Conservation (phyloP, 768 basidiomycete genomes). For the Termitomyces sp. region DNA sequence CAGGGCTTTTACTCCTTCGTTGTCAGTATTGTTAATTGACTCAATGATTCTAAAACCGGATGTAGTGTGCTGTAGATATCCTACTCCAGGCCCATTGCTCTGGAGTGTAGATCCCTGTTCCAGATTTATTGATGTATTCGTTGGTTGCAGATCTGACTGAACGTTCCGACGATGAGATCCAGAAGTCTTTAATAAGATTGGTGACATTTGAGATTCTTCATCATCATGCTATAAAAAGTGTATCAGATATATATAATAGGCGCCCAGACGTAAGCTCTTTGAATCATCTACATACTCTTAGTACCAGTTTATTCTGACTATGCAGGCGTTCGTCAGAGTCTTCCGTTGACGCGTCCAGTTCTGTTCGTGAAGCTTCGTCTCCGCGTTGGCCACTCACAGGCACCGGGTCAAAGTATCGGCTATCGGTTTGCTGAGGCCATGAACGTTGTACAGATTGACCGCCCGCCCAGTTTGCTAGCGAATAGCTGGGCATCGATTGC, state of each 20-base stretch:
- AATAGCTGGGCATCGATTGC: slow-evolving; percentile 15
- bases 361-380: background rate
- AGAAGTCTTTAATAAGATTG: background rate
- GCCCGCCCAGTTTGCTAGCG: slow-evolving; percentile 20
- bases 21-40: background rate
- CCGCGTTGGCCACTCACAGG: background rate
- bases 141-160: background rate
- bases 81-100: background rate
- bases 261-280: background rate
- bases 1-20: background rate
- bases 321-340: background rate
- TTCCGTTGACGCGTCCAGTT: slow-evolving; percentile 8
- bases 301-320: background rate
- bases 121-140: background rate
- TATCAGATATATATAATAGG: background rate
- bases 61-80: background rate
- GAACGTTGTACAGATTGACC: slow-evolving; percentile 6
- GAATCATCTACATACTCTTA: background rate
- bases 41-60: background rate
- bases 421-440: background rate
- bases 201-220: background rate
- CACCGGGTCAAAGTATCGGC: background rate
- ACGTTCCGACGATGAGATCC: background rate
- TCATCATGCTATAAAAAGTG: background rate
- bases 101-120: background rate